phyloP scores from a whole-genome alignment of 495 filamentous ascomycete species.

The Lophium mytilinum region DNA sequence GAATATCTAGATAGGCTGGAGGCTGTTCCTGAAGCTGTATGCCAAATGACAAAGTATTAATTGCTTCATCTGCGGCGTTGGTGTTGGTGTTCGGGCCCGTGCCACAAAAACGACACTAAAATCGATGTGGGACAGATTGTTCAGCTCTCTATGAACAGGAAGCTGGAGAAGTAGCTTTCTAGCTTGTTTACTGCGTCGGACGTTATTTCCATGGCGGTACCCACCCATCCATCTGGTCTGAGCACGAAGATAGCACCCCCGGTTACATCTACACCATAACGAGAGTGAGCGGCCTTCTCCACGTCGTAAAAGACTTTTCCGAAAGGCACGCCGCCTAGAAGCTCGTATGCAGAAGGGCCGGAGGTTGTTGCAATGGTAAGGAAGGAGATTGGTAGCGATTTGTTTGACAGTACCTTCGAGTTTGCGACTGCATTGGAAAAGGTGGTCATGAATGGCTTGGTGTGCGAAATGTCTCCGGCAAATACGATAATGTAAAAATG shows the following conservation, averaged over 20 bases:
- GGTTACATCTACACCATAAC: constrained; percentile 31
- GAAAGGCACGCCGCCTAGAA: constrained; percentile 31
- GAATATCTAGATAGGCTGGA: too few relatives aligned
- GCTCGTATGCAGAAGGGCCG: constrained; percentile 35
- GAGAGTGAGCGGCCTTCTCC: constrained; percentile 26
- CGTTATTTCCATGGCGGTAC: constrained; percentile 24
- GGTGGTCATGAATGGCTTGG: constrained; percentile 13
- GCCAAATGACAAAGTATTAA: too few relatives aligned
- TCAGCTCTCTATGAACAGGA: constrained; percentile 1
- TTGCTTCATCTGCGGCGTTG: too few relatives aligned
- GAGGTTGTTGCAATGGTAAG: constrained; percentile 31
- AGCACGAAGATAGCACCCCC: constrained; percentile 35
- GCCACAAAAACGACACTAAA: too few relatives aligned
- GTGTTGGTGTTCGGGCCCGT: too few relatives aligned
- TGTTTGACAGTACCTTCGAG: neutral
- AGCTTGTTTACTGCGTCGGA: constrained; percentile 20
- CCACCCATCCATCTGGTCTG: constrained; percentile 43
- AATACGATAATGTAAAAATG: constrained; percentile 36
- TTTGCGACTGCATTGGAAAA: constrained; percentile 4
- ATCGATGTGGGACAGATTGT: too few relatives aligned
- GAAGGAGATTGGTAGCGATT: constrained; percentile 22
- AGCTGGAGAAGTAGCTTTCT: constrained; percentile 32
- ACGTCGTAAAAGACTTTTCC: constrained; percentile 37
- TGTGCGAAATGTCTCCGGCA: constrained; percentile 22
- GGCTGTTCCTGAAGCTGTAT: too few relatives aligned